Evolutionary conservation across 257 asterid species (phyloP).

Genomic region (Verbascum thapsus): DNA sequence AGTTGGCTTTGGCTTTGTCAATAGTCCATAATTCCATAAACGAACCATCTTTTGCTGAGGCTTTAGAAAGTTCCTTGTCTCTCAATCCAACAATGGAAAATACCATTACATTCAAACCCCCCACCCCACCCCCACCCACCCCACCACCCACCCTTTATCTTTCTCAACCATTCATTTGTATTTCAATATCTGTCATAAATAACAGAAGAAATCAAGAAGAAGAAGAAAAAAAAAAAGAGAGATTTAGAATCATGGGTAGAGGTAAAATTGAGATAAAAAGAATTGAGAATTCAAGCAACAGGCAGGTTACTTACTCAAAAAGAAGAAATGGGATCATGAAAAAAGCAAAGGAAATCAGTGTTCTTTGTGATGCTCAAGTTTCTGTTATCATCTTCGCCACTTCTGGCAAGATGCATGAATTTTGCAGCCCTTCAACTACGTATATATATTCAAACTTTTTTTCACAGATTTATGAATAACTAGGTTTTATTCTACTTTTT

Average conservation of each 20-base stretch:
- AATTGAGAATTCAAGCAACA: constrained; percentile 68
- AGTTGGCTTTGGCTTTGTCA: constrained; percentile 57
- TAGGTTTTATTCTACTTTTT: too few relatives aligned
- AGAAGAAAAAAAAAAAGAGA: constrained; percentile 7
- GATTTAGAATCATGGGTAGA: constrained; percentile 43
- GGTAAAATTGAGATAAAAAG: constrained; percentile 65
- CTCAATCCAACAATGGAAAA: constrained; percentile 51
- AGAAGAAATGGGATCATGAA: constrained; percentile 76
- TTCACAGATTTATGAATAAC: not conserved
- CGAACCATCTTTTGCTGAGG: constrained; percentile 41
- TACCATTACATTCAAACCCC: constrained; percentile 30
- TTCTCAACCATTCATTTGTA: constrained; percentile 36
- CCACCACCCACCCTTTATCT: constrained; percentile 21
- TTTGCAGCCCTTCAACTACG: constrained; percentile 62
- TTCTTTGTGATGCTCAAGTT: constrained; percentile 71
- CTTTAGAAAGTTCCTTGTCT: constrained; percentile 51
- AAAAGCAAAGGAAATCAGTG: constrained; percentile 72
- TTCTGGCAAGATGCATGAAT: constrained; percentile 78
- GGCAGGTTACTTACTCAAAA: constrained; percentile 69
- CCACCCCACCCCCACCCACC: too few relatives aligned
- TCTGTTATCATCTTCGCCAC: constrained; percentile 68
- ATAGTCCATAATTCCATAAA: constrained; percentile 37
- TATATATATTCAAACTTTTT: too few relatives aligned
- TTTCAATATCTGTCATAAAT: constrained; percentile 13
- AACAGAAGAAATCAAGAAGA: not conserved